phyloP scores from a whole-genome alignment of 345 rosid genomes.

The Clarkia xantiana region DNA sequence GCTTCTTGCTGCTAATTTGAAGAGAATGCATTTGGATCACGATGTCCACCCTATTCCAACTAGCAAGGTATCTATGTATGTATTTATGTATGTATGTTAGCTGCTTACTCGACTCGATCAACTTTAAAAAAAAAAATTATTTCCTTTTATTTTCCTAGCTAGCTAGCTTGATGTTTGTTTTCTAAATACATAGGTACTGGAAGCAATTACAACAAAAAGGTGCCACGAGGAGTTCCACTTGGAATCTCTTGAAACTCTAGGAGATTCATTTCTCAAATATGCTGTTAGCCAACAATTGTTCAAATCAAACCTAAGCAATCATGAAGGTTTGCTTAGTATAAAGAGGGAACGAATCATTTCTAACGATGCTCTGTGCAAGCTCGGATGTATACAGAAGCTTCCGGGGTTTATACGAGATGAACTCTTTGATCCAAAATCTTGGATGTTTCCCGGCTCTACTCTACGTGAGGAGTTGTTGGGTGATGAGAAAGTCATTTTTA shows the following conservation, averaged over 20 bases:
- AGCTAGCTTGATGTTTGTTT: background rate
- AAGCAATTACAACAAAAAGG: conserved; percentile 72
- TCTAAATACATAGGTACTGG: conserved; percentile 45
- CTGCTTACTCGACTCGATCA: background rate
- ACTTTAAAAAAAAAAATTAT: background rate
- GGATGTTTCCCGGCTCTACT: conserved; percentile 64
- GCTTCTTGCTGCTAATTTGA: conserved; percentile 57
- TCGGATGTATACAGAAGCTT: conserved; percentile 56
- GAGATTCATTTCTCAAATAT: conserved; percentile 87
- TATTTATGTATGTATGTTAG: background rate
- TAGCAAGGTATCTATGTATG: conserved; percentile 30
- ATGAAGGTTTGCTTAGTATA: conserved; percentile 72
- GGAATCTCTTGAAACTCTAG: conserved; percentile 86
- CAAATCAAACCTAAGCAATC: conserved; percentile 27
- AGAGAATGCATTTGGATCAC: conserved; percentile 32
- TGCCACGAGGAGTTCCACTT: conserved; percentile 72
- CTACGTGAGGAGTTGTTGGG: conserved; percentile 24
- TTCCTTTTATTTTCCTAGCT: background rate
- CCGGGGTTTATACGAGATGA: conserved; percentile 82
- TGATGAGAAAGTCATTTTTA: conserved; percentile 23
- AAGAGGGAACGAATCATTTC: conserved; percentile 47
- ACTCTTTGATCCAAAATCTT: conserved; percentile 48
- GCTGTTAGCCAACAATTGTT: conserved; percentile 67
- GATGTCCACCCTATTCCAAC: conserved; percentile 43
- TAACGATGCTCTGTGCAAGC: conserved; percentile 55